phyloP scores from a whole-genome alignment of 75 land plant species.

The Isoetes taiwanensis region DNA sequence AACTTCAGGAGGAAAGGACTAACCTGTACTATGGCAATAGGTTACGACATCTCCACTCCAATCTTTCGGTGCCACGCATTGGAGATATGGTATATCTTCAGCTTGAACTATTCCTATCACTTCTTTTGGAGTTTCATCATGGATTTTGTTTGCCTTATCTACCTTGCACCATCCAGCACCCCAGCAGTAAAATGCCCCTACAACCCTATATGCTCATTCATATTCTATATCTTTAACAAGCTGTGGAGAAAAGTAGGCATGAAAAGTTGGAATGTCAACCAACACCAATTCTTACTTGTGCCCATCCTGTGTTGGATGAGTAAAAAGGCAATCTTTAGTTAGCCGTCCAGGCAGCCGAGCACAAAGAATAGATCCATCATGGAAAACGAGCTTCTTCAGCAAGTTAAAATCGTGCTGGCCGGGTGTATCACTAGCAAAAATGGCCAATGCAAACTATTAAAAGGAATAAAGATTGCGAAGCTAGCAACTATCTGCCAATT shows the following conservation, averaged over 20 bases:
- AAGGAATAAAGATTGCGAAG: too few species aligned
- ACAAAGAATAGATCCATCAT: not conserved
- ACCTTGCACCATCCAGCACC: constrained; percentile 7
- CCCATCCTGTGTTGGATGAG: not conserved
- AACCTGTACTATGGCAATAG: not conserved
- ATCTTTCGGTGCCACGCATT: not conserved
- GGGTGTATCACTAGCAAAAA: not conserved
- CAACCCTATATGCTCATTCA: not conserved
- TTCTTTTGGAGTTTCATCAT: not conserved
- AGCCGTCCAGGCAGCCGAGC: constrained; percentile 1
- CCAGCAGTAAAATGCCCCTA: not conserved
- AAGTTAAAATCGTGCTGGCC: constrained; percentile 2
- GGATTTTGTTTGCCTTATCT: not conserved
- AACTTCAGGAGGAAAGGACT: too few species aligned
- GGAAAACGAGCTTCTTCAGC: constrained; percentile 6
- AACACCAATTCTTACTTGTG: too few species aligned
- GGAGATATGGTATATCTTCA: not conserved
- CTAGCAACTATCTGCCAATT: too few species aligned
- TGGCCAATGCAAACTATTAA: too few species aligned
- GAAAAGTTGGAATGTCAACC: not conserved
- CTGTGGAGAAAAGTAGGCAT: too few species aligned
- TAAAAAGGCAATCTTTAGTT: not conserved
- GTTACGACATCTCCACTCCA: not conserved
- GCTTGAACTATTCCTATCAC: not conserved
- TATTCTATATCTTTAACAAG: not conserved